These are phyloP conservation scores for Erythrophleum fordii DNA, from an alignment of 306 rosid genomes.

Conservation along the genomic window DNA sequence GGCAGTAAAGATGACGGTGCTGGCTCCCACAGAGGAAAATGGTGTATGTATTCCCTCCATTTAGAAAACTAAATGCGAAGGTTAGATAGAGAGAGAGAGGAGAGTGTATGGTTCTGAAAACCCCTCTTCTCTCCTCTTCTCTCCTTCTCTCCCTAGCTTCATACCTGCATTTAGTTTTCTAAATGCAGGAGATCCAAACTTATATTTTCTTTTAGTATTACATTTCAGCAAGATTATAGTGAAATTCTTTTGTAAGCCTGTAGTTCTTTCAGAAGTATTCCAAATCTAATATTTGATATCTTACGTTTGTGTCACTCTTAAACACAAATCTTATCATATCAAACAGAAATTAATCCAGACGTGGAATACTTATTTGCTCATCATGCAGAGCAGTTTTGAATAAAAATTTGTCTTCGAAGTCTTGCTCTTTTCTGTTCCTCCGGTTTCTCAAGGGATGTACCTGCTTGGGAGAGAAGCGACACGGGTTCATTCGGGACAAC, in stretches of 20 bases:
- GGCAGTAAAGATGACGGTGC: constrained; percentile 13
- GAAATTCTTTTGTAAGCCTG: constrained; percentile 53
- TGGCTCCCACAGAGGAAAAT: not conserved
- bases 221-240: constrained; percentile 42
- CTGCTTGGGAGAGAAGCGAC: constrained; percentile 1
- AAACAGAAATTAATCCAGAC: constrained; percentile 4
- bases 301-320: constrained; percentile 18
- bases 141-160: not conserved
- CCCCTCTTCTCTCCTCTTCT: not conserved
- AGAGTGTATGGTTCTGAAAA: not conserved
- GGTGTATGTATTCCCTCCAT: too few species aligned
- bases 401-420: not conserved
- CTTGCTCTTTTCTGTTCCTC: constrained; percentile 5
- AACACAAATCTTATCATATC: constrained; percentile 16
- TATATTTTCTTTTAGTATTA: constrained; percentile 24
- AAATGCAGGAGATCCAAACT: not conserved
- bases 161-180: not conserved
- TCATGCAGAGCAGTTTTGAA: not conserved
- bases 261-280: constrained; percentile 37
- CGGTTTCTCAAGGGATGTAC: constrained; percentile 14
- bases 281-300: constrained; percentile 34
- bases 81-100: not conserved
- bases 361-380: not conserved
- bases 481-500: not conserved
- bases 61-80: too few species aligned